Evolutionary conservation across 345 rosid species (phyloP).

Genomic region (Eutrema heterophyllum): DNA sequence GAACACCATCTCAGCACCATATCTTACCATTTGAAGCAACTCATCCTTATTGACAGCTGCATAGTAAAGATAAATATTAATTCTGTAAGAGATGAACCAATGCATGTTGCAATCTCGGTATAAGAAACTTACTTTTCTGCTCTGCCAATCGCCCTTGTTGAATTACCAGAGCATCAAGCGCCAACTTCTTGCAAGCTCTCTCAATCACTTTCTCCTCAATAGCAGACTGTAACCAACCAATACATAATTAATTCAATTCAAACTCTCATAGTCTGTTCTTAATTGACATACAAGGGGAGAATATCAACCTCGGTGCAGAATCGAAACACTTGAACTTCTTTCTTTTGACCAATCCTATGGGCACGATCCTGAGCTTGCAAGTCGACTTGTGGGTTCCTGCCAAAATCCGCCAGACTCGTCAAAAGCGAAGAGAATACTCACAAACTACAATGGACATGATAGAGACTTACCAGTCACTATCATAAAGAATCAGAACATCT

Average conservation of each 20-base stretch:
- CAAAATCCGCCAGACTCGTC: conserved; percentile 29
- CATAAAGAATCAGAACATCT: conserved; percentile 98
- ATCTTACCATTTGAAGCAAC: conserved; percentile 99
- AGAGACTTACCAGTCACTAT: conserved; percentile 85
- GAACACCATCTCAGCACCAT: conserved; percentile 99
- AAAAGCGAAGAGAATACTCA: conserved; percentile 1
- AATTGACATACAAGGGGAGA: neutral
- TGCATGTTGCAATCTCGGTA: neutral
- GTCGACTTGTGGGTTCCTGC: conserved; percentile 99
- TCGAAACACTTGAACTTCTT: conserved; percentile 98
- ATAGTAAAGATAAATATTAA: neutral
- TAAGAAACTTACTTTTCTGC: conserved; percentile 71
- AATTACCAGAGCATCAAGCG: conserved; percentile 96
- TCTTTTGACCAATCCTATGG: conserved; percentile 98
- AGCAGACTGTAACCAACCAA: conserved; percentile 62
- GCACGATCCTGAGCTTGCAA: conserved; percentile 99
- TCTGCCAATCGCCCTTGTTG: conserved; percentile 97
- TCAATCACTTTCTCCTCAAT: conserved; percentile 99
- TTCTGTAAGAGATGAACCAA: neutral
- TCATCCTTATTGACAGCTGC: conserved; percentile 99
- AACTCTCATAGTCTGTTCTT: neutral
- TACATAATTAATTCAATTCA: neutral
- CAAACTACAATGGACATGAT: neutral
- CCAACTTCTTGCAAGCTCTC: conserved; percentile 97
- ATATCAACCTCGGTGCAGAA: conserved; percentile 88